Evolutionary conservation across 1,284 basidiomycete species (phyloP).

Genomic region (Apiotrichum montevideense): DNA sequence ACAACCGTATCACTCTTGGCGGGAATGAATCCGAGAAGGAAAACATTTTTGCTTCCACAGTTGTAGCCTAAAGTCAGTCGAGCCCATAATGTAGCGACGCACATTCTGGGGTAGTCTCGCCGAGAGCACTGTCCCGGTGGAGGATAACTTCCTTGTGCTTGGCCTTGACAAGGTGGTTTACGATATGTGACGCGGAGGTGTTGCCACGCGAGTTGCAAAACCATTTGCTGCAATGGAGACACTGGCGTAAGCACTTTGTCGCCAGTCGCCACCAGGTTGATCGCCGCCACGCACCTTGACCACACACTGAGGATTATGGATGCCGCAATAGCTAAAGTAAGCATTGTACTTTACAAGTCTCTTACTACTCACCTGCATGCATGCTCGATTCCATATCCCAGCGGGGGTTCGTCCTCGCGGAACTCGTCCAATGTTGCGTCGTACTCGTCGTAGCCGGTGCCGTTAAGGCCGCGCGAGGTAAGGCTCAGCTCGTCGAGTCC

Average conservation of each 20-base stretch:
- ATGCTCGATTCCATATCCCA: conserved; percentile 78
- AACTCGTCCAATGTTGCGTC: conserved; percentile 79
- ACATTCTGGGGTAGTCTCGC: conserved; percentile 95
- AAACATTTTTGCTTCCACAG: conserved; percentile 99
- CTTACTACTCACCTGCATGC: conserved; percentile 72
- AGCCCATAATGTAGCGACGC: not conserved
- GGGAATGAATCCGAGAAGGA: conserved; percentile 98
- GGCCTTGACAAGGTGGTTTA: conserved; percentile 96
- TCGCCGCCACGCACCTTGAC: conserved; percentile 57
- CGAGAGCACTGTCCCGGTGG: conserved; percentile 89
- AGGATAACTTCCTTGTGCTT: conserved; percentile 99
- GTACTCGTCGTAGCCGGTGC: conserved; percentile 45
- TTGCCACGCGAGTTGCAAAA: conserved; percentile 99
- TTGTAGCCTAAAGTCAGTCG: conserved; percentile 60
- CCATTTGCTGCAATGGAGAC: conserved; percentile 93
- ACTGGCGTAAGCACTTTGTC: conserved; percentile 45
- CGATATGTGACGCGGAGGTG: conserved; percentile 96
- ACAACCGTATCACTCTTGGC: conserved; percentile 99
- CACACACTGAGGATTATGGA: conserved; percentile 93
- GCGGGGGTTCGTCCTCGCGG: conserved; percentile 71
- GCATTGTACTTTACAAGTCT: no score
- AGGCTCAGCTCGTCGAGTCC: conserved; percentile 20
- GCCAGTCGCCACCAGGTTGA: not conserved
- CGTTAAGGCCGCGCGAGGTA: conserved; percentile 8
- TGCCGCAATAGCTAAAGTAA: conserved; percentile 82